Evolutionary conservation across 768 basidiomycete species (phyloP).

Genomic region (Podaxis sp.): DNA sequence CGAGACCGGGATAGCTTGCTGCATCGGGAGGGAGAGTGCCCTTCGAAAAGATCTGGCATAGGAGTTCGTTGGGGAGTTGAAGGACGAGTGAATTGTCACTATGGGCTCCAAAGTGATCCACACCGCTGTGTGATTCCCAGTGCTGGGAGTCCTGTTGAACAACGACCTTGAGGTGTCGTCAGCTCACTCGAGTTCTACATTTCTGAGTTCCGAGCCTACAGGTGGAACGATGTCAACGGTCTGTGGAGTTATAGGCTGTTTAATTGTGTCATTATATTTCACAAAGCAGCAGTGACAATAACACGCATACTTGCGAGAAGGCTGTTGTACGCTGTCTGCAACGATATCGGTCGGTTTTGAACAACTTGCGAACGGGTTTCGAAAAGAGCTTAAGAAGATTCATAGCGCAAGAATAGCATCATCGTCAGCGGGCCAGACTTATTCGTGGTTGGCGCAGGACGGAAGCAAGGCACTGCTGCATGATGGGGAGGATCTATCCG

Average conservation of each 20-base stretch:
- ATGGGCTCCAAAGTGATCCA: neutral
- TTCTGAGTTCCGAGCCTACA: neutral
- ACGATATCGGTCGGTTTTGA: neutral
- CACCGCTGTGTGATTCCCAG: neutral
- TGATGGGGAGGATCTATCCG: no score
- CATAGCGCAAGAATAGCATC: neutral
- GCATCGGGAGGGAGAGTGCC: neutral
- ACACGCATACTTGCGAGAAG: neutral
- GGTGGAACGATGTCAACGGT: neutral
- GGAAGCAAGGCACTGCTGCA: no score
- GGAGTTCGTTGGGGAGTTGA: neutral
- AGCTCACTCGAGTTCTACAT: neutral
- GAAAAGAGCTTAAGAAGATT: neutral
- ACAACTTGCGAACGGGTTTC: neutral
- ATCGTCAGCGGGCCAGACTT: neutral
- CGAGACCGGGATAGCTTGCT: neutral
- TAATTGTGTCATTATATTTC: neutral
- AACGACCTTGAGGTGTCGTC: neutral
- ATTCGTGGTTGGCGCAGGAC: neutral
- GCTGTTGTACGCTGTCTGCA: neutral
- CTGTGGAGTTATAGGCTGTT: neutral
- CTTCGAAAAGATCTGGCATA: neutral
- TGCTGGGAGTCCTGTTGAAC: neutral
- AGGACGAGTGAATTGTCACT: neutral
- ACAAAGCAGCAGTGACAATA: neutral